These are phyloP conservation scores for Panellus pusillus DNA, from an alignment of 768 basidiomycete species.

Conservation along the genomic window DNA sequence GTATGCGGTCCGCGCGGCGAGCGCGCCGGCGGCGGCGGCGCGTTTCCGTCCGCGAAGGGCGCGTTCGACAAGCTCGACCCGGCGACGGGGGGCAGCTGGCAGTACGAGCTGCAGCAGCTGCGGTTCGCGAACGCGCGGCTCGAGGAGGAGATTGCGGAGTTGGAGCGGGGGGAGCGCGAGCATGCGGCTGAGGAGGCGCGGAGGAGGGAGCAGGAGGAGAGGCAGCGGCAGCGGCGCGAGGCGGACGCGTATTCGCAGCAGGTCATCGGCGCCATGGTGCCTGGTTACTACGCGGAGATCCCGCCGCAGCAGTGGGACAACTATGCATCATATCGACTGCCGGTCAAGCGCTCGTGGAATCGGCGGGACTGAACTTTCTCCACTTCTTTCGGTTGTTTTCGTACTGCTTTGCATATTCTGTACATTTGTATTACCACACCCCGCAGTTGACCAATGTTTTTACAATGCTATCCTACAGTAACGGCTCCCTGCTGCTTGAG, in stretches of 20 bases:
- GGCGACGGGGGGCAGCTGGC: slow-evolving; percentile 78
- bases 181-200: not conserved
- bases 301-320: not conserved
- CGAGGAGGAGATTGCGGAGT: slow-evolving; percentile 48
- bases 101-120: slow-evolving; percentile 88
- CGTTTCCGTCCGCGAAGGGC: slow-evolving; percentile 29
- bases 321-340: slow-evolving; percentile 7
- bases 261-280: not conserved
- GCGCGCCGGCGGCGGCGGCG: not conserved
- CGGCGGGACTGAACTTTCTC: not conserved
- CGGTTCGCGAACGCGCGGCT: slow-evolving; percentile 68
- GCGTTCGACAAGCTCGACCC: slow-evolving; percentile 76
- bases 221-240: not conserved
- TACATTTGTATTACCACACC: not conserved
- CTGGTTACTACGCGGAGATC: not conserved
- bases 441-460: not conserved
- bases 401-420: not conserved
- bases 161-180: slow-evolving; percentile 29
- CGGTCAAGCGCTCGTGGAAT: slow-evolving; percentile 19
- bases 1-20: slow-evolving; percentile 17
- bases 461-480: slow-evolving; percentile 43
- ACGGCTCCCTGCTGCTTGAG: slow-evolving; percentile 78
- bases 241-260: not conserved
- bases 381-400: not conserved
- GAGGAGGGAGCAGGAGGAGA: slow-evolving; percentile 1